Conservation (phyloP, 331 rosid genomes). For the Arachis monticola region DNA sequence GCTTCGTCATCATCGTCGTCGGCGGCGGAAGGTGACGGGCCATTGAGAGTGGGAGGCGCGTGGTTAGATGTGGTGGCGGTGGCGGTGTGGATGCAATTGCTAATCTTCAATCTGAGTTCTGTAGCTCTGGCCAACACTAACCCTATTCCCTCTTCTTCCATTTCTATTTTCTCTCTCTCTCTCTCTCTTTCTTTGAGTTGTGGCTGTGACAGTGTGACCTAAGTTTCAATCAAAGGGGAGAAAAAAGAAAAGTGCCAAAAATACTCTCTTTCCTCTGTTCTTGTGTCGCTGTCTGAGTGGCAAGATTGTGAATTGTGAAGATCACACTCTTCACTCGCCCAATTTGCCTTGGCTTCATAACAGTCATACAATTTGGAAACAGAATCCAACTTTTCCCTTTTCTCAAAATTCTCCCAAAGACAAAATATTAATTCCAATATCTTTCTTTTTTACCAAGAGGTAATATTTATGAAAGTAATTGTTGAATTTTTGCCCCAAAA, state of each 20-base stretch:
- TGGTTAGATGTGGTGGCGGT: not conserved
- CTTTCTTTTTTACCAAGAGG: no score
- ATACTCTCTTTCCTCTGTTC: not conserved
- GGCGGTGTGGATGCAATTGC: slow-evolving; percentile 60
- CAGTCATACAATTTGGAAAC: not conserved
- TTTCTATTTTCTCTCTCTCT: slow-evolving; percentile 26
- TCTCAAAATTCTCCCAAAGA: not conserved
- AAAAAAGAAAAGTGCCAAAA: slow-evolving; percentile 45
- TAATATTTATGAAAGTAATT: no score
- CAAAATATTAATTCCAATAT: not conserved
- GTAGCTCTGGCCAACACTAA: slow-evolving; percentile 87
- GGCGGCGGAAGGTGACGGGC: not conserved
- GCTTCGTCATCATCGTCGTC: slow-evolving; percentile 47
- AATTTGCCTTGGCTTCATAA: no score
- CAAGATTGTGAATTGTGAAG: not conserved
- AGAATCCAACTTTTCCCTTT: not conserved
- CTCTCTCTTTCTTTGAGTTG: not conserved
- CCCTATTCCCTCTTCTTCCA: slow-evolving; percentile 87
- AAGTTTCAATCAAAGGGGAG: not conserved
- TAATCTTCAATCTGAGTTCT: slow-evolving; percentile 82
- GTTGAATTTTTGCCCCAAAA: not conserved
- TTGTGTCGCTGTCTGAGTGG: slow-evolving; percentile 19
- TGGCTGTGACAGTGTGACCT: slow-evolving; percentile 20
- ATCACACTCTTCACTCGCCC: not conserved
- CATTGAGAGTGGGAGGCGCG: slow-evolving; percentile 34